phyloP scores from a whole-genome alignment of 306 rosid species.

The Casuarina glauca region DNA sequence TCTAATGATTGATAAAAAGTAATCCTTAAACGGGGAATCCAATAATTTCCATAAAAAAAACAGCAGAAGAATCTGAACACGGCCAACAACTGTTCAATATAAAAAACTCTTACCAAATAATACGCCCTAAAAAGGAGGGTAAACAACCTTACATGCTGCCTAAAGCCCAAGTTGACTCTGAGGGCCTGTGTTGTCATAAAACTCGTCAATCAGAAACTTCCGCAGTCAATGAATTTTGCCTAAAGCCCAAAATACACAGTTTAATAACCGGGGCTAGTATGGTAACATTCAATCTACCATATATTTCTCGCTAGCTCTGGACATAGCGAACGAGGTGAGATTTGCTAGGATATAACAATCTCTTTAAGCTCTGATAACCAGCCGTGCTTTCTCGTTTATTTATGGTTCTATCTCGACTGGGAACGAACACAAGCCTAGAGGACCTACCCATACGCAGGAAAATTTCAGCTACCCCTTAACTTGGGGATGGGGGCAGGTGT shows the following conservation, averaged over 20 bases:
- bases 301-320: not conserved
- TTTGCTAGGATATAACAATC: not conserved
- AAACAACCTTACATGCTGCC: not conserved
- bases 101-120: not conserved
- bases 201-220: not conserved
- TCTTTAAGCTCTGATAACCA: not conserved
- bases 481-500: not conserved
- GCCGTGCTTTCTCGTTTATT: not conserved
- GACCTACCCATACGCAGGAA: constrained; percentile 16
- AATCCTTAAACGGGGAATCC: constrained; percentile 25
- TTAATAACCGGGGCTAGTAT: not conserved
- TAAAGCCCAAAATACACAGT: not conserved
- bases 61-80: not conserved
- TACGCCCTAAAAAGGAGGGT: not conserved
- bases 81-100: not conserved
- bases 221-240: no score
- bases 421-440: constrained; percentile 8
- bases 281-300: not conserved
- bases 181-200: not conserved
- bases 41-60: constrained; percentile 17
- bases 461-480: not conserved
- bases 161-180: not conserved
- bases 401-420: constrained; percentile 7
- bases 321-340: not conserved
- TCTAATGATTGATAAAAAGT: constrained; percentile 17